Percentiles rank a stretch among this genome's conserved stretches.
Evolutionary conservation across 83 land plant genomes (phyloP).

Genomic region (Isoetes engelmannii): DNA sequence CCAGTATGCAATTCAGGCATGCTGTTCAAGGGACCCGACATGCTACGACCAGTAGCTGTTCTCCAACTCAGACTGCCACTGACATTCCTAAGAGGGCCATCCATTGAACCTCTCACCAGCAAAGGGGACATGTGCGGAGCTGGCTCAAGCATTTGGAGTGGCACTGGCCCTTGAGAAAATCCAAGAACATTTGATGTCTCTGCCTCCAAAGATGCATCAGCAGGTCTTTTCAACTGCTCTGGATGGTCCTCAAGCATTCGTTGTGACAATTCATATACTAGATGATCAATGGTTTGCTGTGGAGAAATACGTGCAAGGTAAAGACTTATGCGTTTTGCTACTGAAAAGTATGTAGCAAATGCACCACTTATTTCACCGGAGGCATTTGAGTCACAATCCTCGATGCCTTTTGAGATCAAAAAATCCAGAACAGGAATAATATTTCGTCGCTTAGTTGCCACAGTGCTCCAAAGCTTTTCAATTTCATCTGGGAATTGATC

Average conservation of each 20-base stretch:
- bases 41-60: conserved; percentile 88
- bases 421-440: conserved; percentile 93
- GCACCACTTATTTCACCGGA: conserved; percentile 96
- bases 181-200: conserved; percentile 50
- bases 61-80: conserved; percentile 98
- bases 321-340: conserved; percentile 91
- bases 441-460: conserved; percentile 77
- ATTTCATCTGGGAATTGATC: conserved; percentile 99
- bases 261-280: conserved; percentile 88
- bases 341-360: conserved; percentile 93
- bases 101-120: conserved; percentile 84
- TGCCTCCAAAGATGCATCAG: conserved; percentile 40
- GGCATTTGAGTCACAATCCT: conserved; percentile 98
- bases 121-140: conserved; percentile 95
- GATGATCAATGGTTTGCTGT: conserved; percentile 91
- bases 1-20: conserved; percentile 72
- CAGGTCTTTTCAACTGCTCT: conserved; percentile 58
- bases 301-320: conserved; percentile 93
- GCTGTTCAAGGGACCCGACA: conserved; percentile 85
- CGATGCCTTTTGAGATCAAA: conserved; percentile 88
- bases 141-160: conserved; percentile 58
- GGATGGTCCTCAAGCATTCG: conserved; percentile 84
- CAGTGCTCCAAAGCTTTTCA: conserved; percentile 97
- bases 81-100: conserved; percentile 81
- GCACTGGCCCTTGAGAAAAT: conserved; percentile 87